Percentiles rank a stretch among this genome's conserved stretches.
These are phyloP conservation scores for Exophiala mesophila DNA, from an alignment of 2,329 filamentous ascomycete genomes.

Conservation along the genomic window DNA sequence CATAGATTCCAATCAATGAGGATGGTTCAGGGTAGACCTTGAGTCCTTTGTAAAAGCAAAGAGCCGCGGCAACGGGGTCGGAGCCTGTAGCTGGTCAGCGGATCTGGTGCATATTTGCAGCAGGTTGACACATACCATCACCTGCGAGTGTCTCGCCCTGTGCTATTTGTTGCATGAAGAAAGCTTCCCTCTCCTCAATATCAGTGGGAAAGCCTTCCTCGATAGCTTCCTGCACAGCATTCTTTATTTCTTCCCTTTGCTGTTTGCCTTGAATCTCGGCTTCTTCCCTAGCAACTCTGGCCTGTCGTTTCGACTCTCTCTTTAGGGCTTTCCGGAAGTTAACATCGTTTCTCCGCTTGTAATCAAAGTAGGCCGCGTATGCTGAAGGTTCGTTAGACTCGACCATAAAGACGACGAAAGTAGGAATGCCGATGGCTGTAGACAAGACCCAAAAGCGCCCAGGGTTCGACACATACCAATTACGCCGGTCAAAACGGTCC, in stretches of 20 bases:
- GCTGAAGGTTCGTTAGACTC: slow-evolving; percentile 35
- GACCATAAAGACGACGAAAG: too few species aligned
- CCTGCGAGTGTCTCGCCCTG: slow-evolving; percentile 76
- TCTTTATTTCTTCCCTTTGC: slow-evolving; percentile 63
- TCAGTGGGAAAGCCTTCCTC: slow-evolving; percentile 87
- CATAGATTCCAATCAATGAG: slow-evolving; percentile 93
- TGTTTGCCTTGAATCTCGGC: slow-evolving; percentile 42
- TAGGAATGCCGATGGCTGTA: too few species aligned
- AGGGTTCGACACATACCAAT: too few species aligned
- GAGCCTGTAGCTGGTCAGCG: slow-evolving; percentile 31
- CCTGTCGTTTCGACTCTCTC: slow-evolving; percentile 44
- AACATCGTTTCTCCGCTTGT: slow-evolving; percentile 59
- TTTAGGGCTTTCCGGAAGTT: slow-evolving; percentile 58
- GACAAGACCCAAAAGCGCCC: too few species aligned
- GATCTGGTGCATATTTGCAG: not conserved
- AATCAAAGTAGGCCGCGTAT: slow-evolving; percentile 64
- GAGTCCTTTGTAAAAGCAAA: slow-evolving; percentile 96
- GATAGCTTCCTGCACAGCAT: slow-evolving; percentile 72
- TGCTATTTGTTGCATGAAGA: slow-evolving; percentile 94
- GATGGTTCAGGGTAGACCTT: slow-evolving; percentile 95
- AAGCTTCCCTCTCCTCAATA: slow-evolving; percentile 88
- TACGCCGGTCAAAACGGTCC: slow-evolving; percentile 54
- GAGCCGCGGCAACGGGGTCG: slow-evolving; percentile 67
- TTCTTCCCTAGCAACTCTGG: slow-evolving; percentile 45
- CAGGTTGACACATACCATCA: slow-evolving; percentile 60